Evolutionary conservation across 2,329 filamentous ascomycete genomes (phyloP).

Genomic region (Aspergillus proliferans): DNA sequence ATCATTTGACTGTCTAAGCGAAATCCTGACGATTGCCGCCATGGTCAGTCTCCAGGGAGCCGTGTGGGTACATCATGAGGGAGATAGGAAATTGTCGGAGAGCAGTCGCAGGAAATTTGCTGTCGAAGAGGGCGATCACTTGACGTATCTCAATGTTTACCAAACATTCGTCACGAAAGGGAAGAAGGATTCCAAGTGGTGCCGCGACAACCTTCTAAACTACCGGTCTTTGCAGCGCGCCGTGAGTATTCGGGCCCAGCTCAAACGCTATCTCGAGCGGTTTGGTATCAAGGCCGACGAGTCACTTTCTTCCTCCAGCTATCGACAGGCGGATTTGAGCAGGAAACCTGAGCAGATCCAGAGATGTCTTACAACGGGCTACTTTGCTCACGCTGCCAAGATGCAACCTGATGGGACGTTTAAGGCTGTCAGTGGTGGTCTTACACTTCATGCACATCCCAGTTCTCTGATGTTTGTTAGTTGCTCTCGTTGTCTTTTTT

Average conservation of each 20-base stretch:
- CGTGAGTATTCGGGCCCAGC: constrained; percentile 77
- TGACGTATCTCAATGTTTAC: constrained; percentile 91
- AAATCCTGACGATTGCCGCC: constrained; percentile 85
- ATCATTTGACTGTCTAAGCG: constrained; percentile 70
- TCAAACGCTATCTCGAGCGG: constrained; percentile 79
- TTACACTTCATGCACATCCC: constrained; percentile 78
- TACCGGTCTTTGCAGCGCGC: constrained; percentile 77
- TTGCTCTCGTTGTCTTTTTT: constrained; percentile 11
- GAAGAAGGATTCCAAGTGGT: constrained; percentile 78
- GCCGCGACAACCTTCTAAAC: constrained; percentile 78
- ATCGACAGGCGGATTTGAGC: constrained; percentile 26
- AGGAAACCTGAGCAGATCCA: constrained; percentile 67
- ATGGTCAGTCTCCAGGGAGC: constrained; percentile 84
- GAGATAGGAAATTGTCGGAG: constrained; percentile 69
- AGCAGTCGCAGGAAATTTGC: constrained; percentile 74
- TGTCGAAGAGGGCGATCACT: constrained; percentile 85
- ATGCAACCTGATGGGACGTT: constrained; percentile 94
- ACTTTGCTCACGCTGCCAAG: constrained; percentile 85
- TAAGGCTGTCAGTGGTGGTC: constrained; percentile 72
- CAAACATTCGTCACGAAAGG: constrained; percentile 79
- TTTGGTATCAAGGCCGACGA: constrained; percentile 70
- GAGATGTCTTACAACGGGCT: constrained; percentile 79
- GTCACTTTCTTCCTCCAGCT: constrained; percentile 36
- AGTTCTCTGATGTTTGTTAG: constrained; percentile 80
- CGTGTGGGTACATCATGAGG: constrained; percentile 76